Conservation (phyloP, 306 rosid species). For the Purshia tridentata region DNA sequence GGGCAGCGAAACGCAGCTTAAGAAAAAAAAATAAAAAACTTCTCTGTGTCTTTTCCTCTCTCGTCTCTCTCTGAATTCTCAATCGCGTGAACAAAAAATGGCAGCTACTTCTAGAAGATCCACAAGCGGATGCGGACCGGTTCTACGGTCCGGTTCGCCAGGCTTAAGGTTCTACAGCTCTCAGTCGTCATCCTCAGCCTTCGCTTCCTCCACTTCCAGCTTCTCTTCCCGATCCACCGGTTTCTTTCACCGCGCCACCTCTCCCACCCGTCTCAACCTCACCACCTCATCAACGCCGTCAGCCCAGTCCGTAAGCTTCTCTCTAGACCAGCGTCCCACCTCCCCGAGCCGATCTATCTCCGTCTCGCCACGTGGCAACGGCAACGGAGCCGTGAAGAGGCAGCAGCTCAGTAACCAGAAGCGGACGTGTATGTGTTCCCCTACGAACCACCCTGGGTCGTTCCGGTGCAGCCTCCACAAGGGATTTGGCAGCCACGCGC, state of each 20-base stretch:
- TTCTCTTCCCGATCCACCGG: constrained; percentile 59
- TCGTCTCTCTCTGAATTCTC: constrained; percentile 17
- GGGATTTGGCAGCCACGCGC: constrained; percentile 32
- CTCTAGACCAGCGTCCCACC: constrained; percentile 57
- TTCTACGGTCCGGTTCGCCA: constrained; percentile 54
- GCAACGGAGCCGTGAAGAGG: constrained; percentile 30
- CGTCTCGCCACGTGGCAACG: constrained; percentile 42
- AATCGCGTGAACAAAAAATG: constrained; percentile 37
- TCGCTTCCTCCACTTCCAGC: constrained; percentile 71
- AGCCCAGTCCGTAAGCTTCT: constrained; percentile 59
- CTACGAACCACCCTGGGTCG: constrained; percentile 92
- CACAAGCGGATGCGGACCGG: constrained; percentile 46
- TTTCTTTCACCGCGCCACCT: constrained; percentile 54
- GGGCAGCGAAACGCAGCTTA: constrained; percentile 47
- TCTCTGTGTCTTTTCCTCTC: neutral
- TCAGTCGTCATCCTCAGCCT: constrained; percentile 44
- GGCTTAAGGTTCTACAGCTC: constrained; percentile 52
- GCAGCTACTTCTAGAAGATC: constrained; percentile 65
- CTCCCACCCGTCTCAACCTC: constrained; percentile 70
- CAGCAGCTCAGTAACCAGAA: constrained; percentile 46
- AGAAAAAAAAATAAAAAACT: neutral
- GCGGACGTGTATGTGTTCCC: constrained; percentile 91
- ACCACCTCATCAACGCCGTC: constrained; percentile 42
- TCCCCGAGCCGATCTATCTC: constrained; percentile 82
- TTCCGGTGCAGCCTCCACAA: constrained; percentile 92